Conservation (phyloP, 2,329 filamentous ascomycete genomes). For the Tolypocladium amazonense region DNA sequence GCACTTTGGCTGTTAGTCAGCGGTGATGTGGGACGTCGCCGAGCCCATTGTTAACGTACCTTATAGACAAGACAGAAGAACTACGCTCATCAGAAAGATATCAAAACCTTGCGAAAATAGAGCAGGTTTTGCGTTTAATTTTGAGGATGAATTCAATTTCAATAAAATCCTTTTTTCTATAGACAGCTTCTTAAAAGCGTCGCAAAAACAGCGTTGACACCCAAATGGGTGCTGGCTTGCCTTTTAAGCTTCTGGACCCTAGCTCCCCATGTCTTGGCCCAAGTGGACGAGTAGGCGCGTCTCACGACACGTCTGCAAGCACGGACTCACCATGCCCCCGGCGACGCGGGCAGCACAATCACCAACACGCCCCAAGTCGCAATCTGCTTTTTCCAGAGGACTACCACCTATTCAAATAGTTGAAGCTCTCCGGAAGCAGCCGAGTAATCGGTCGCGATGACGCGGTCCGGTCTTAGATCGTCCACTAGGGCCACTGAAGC, state of each 20-base stretch:
- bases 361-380: background rate
- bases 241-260: background rate
- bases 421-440: background rate
- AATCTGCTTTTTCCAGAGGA: background rate
- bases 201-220: background rate
- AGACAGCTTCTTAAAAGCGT: background rate
- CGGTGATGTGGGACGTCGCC: background rate
- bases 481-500: background rate
- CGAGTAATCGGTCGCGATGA: background rate
- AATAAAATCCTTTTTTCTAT: too few relatives aligned
- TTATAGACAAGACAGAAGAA: too few relatives aligned
- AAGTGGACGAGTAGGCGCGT: background rate
- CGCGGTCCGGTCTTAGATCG: background rate
- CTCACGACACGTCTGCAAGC: background rate
- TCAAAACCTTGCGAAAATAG: background rate
- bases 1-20: background rate
- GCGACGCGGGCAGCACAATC: background rate
- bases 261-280: background rate
- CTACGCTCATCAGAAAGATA: too few relatives aligned
- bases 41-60: too few relatives aligned
- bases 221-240: background rate
- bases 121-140: background rate
- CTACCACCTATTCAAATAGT: too few relatives aligned
- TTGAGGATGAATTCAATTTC: background rate
- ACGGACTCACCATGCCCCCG: background rate